Conservation (phyloP, 2,329 filamentous ascomycete species). For the Hymenoscyphus linearis region DNA sequence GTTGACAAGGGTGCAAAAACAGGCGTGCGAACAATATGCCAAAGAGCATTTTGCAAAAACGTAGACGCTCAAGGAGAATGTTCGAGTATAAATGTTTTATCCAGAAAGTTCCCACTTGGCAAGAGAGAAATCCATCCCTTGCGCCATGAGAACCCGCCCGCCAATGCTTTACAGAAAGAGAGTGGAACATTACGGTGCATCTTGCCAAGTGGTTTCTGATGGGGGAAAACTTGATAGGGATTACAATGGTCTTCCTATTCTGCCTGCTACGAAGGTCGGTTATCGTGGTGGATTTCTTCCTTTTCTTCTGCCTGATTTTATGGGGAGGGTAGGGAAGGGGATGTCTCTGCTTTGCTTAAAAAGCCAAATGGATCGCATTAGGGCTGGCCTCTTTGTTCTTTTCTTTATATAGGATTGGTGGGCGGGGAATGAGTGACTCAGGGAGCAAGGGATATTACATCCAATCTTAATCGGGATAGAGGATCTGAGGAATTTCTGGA, state of each 20-base stretch:
- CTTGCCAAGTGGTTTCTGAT: not conserved
- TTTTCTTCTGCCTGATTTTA: not conserved
- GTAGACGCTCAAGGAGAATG: constrained; percentile 13
- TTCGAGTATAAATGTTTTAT: too few relatives aligned
- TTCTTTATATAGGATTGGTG: too few relatives aligned
- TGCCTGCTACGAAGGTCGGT: not conserved
- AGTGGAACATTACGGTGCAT: not conserved
- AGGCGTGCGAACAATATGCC: constrained; percentile 88
- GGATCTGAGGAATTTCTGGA: not conserved
- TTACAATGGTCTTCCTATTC: not conserved
- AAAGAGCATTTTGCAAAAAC: constrained; percentile 73
- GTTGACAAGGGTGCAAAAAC: not conserved
- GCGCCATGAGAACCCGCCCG: not conserved
- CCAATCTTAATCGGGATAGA: not conserved
- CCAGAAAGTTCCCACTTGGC: too few relatives aligned
- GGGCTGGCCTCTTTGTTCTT: not conserved
- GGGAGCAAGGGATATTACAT: not conserved
- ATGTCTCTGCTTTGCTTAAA: not conserved
- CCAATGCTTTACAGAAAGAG: not conserved
- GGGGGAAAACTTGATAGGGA: not conserved
- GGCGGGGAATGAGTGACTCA: not conserved
- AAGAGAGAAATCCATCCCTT: not conserved
- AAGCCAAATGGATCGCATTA: not conserved
- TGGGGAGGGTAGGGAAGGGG: not conserved
- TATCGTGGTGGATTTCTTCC: not conserved